These are phyloP conservation scores for Cladophialophora psammophila DNA, from an alignment of 2,329 filamentous ascomycete species.

Conservation along the genomic window DNA sequence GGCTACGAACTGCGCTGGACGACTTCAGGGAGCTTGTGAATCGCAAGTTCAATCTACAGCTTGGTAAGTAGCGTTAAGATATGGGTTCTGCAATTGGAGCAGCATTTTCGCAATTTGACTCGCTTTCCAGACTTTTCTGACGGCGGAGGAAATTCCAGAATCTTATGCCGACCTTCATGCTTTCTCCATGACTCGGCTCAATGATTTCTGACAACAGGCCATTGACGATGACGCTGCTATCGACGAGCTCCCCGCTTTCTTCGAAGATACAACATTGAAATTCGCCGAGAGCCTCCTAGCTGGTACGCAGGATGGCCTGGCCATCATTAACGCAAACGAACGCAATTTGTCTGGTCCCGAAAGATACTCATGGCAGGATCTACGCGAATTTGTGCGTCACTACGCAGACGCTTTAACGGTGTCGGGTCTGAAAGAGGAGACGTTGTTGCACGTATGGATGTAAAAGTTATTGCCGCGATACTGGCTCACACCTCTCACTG, in stretches of 20 bases:
- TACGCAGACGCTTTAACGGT: conserved; percentile 48
- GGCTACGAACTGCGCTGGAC: conserved; percentile 1
- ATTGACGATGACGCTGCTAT: conserved; percentile 49
- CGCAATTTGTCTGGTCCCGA: conserved; percentile 40
- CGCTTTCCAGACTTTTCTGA: neutral
- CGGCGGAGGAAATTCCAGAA: neutral
- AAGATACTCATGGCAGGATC: conserved; percentile 50
- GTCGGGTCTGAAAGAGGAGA: conserved; percentile 49
- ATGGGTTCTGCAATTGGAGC: too few species aligned
- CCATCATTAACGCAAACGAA: conserved; percentile 38
- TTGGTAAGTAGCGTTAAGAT: neutral
- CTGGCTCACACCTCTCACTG: neutral
- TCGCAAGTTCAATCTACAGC: neutral
- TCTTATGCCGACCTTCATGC: conserved; percentile 47
- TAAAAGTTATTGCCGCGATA: too few species aligned
- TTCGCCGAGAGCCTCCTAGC: conserved; percentile 43
- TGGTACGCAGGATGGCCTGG: neutral
- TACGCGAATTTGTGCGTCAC: conserved; percentile 48
- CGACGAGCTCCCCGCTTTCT: conserved; percentile 49
- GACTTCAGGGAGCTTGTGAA: neutral
- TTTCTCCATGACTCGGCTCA: conserved; percentile 49
- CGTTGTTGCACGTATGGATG: too few species aligned
- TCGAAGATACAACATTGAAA: conserved; percentile 46
- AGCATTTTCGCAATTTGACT: too few species aligned
- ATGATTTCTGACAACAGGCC: conserved; percentile 50